A percentile compares a stretch with the other conserved stretches of the same genome.
These are phyloP conservation scores for Kwoniella mangroviensis DNA, from an alignment of 768 basidiomycete species.

Conservation along the genomic window DNA sequence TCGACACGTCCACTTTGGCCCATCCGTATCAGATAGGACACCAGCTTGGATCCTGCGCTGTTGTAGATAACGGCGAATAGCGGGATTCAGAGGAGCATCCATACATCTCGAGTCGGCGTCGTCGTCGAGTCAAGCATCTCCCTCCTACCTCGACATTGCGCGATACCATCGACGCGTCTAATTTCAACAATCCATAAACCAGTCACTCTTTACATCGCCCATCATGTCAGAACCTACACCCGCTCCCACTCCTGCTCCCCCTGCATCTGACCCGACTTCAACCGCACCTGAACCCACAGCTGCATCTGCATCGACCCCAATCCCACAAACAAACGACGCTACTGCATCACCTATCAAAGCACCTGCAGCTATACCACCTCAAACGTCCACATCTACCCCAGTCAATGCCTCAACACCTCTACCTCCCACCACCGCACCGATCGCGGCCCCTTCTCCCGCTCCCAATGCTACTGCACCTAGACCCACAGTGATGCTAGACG, in stretches of 20 bases:
- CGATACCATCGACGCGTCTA: neutral
- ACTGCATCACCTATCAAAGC: neutral
- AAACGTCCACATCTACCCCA: neutral
- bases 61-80: neutral
- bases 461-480: neutral
- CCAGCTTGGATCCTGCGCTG: neutral
- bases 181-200: neutral
- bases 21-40: neutral
- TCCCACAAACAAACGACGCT: neutral
- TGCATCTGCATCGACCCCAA: neutral
- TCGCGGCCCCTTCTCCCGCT: neutral
- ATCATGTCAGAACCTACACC: constrained; percentile 9
- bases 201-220: neutral
- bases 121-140: neutral
- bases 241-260: neutral
- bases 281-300: neutral
- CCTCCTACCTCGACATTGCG: neutral
- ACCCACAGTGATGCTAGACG: constrained; percentile 3
- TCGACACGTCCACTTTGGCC: neutral
- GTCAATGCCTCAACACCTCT: constrained; percentile 6
- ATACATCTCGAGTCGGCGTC: neutral
- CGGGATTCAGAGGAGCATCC: neutral
- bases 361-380: neutral
- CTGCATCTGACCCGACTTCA: neutral
- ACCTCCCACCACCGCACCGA: neutral